Base-by-base conservation (phyloP, 2,329 filamentous ascomycete genomes). In the Pseudogymnoascus sp. region DNA sequence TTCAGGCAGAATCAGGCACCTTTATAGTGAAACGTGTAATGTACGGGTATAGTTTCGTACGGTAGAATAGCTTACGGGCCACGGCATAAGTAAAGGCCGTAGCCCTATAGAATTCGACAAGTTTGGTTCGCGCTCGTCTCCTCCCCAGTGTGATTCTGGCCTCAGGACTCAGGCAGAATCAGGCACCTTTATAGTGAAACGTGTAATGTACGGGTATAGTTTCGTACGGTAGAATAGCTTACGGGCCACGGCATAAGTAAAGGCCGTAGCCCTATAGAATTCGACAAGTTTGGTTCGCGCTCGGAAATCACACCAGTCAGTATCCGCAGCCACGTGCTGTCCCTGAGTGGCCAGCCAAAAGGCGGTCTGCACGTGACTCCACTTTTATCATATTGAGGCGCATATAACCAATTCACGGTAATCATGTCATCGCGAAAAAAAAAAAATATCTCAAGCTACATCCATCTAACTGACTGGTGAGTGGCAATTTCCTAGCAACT, bases 251-350 rank as follows among this genome's bases (percentile, higher is more conserved):
- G 26, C 7, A 29, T 29, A 29, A 29, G 26, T 29, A 29, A 29
- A 29, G 26, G 26, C 26, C 26, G 26, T 29, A 8, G 26, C 26
- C 26, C 26, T 5, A 29, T 29, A 7, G 26, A 29, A 29, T 29
- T 43, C 61, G 41, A 65, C 59, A 16, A 38, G 35, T 38, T 38
- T 19, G 19, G 19, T 19, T 19, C 19, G 19, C 1, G 19, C 19
- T 19, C 19, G 19, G 35, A 37, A 37, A n/a, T 37, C 35, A 37
- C 35, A 37, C n/a, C n/a, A n/a, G 10, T 55, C 3, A 10, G 49
- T 55, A 55, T 55, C 49, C 49, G 49, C 49, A 33, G 49, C 49
- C 49, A 55, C 49, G 49, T 55, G 49, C 49, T 55, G n/a, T 55
- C 29, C 49, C 26, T 55, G 49, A 33, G 49, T 55, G 49, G 49